These are phyloP conservation scores for Ophiostoma perfectum DNA, from an alignment of 2,329 filamentous ascomycete species.

Conservation along the genomic window DNA sequence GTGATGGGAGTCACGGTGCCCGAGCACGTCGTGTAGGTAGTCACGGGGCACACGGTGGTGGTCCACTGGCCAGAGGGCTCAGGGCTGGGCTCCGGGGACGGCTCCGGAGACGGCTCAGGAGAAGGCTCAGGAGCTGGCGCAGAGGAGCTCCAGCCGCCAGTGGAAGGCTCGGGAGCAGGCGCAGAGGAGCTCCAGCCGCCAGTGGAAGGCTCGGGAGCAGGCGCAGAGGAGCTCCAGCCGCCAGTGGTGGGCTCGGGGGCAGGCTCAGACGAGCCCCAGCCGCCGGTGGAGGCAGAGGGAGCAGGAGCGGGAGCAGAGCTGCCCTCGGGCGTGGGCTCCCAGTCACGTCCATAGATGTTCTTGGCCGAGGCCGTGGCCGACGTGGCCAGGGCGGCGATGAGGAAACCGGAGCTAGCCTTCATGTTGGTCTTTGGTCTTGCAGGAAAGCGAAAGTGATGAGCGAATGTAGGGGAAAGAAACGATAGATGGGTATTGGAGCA, in stretches of 20 bases:
- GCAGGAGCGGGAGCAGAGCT: background rate
- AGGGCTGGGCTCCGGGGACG: background rate
- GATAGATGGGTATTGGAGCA: background rate
- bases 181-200: background rate
- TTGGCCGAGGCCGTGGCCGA: background rate
- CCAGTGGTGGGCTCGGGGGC: background rate
- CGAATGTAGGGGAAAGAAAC: background rate
- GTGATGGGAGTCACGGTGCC: background rate
- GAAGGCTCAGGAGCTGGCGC: background rate
- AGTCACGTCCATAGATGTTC: background rate
- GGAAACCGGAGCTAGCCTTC: background rate
- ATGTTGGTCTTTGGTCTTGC: background rate
- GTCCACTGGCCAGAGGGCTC: background rate
- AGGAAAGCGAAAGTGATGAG: conserved; percentile 29
- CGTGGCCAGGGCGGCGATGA: background rate
- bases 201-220: too few relatives aligned
- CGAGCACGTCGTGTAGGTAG: background rate
- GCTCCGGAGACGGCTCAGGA: background rate
- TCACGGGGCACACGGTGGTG: background rate
- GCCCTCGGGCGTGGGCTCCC: background rate
- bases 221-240: too few relatives aligned
- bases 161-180: background rate
- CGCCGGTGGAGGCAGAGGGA: background rate
- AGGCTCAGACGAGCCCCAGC: too few relatives aligned
- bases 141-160: too few relatives aligned